Evolutionary conservation across 345 rosid species (phyloP).

Genomic region (Camelina neglecta): DNA sequence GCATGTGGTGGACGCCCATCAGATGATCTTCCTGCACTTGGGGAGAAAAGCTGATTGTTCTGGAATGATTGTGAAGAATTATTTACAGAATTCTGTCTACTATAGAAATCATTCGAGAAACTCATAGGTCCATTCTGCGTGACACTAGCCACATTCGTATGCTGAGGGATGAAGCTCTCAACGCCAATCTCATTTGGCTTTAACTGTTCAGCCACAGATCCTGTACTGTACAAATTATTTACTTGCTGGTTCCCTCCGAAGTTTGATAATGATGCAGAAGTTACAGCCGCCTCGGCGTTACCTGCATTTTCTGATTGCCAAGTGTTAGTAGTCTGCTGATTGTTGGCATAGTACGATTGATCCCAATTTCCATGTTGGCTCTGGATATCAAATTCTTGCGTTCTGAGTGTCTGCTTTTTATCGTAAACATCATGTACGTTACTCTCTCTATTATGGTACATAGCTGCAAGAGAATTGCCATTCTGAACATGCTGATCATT

Average conservation of each 20-base stretch:
- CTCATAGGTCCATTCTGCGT: slow-evolving; percentile 55
- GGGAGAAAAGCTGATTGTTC: slow-evolving; percentile 59
- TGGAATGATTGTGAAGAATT: slow-evolving; percentile 58
- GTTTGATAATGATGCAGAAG: slow-evolving; percentile 40
- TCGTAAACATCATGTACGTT: slow-evolving; percentile 49
- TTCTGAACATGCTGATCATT: slow-evolving; percentile 62
- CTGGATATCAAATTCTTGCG: slow-evolving; percentile 51
- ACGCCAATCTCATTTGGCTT: slow-evolving; percentile 55
- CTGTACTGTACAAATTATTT: slow-evolving; percentile 53
- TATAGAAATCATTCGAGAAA: slow-evolving; percentile 60
- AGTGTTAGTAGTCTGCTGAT: slow-evolving; percentile 47
- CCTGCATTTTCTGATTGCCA: slow-evolving; percentile 61
- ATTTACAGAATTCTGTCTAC: slow-evolving; percentile 52
- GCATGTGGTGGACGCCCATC: slow-evolving; percentile 98
- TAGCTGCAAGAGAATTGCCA: slow-evolving; percentile 51
- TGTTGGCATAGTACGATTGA: slow-evolving; percentile 54
- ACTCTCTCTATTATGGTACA: slow-evolving; percentile 39
- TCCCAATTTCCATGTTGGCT: slow-evolving; percentile 58
- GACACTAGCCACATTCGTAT: slow-evolving; percentile 51
- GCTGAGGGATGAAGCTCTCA: slow-evolving; percentile 56
- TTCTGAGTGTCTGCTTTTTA: slow-evolving; percentile 49
- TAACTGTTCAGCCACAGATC: slow-evolving; percentile 47
- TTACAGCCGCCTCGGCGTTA: slow-evolving; percentile 36
- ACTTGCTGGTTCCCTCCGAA: slow-evolving; percentile 58
- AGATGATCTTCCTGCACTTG: slow-evolving; percentile 69